Evolutionary conservation across 345 rosid species (phyloP).

Genomic region (Aquilaria malaccensis): DNA sequence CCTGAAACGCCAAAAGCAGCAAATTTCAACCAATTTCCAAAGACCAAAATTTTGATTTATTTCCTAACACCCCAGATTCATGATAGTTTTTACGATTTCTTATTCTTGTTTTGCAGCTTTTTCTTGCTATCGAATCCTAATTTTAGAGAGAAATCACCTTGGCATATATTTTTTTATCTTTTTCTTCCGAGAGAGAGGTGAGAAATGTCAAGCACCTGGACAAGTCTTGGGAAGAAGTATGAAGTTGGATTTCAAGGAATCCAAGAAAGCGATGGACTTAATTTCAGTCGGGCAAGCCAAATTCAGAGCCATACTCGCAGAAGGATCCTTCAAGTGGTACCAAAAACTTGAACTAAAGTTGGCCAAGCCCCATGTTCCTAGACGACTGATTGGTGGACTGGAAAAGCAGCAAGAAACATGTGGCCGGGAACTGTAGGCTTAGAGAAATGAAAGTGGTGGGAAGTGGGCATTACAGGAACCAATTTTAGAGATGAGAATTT

Average conservation of each 20-base stretch:
- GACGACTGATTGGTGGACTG: too few species aligned
- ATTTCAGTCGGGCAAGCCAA: constrained; percentile 53
- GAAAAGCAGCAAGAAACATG: too few species aligned
- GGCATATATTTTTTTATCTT: not conserved
- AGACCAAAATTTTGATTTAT: not conserved
- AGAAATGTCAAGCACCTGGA: constrained; percentile 31
- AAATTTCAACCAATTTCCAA: not conserved
- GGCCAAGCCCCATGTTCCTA: too few species aligned
- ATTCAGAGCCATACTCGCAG: constrained; percentile 53
- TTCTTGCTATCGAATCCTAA: too few species aligned
- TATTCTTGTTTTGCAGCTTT: not conserved
- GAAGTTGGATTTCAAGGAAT: constrained; percentile 45
- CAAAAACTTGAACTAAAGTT: too few species aligned
- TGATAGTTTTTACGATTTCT: not conserved
- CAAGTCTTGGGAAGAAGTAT: constrained; percentile 32
- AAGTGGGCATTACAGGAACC: too few species aligned
- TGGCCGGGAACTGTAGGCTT: too few species aligned
- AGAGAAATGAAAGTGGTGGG: too few species aligned
- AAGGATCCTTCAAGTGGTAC: too few species aligned
- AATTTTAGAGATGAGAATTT: too few species aligned
- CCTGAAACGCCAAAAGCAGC: constrained; percentile 34
- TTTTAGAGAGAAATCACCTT: not conserved
- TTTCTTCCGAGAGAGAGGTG: too few species aligned
- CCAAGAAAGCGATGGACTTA: constrained; percentile 56
- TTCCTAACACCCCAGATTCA: not conserved